Base-by-base conservation (phyloP, 257 asterid species). In the Scutellaria baicalensis region DNA sequence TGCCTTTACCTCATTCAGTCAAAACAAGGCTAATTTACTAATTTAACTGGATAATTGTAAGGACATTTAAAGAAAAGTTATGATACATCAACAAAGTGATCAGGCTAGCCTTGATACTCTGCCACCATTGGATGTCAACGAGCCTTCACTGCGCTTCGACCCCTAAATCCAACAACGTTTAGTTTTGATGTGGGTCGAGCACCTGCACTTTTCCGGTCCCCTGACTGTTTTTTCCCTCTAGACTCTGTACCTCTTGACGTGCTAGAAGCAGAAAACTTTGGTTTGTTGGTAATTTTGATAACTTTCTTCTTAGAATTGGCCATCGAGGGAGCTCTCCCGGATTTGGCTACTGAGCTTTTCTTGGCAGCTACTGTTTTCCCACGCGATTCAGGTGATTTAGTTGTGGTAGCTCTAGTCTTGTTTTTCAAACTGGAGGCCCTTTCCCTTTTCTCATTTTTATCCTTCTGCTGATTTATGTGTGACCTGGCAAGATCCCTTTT, bases 151-250 rank as follows among this genome's bases (percentile, higher is more conserved):
- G 91, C 83, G 69, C 93, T 89, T 35, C 92, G 81, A 14, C 97
- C 99, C 83, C 97, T 91, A 60, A 94, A 94, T 73, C 97, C 99
- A 52, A 89, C 97, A 27, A 94, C 99, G 63, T 79, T 81, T 73
- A 94, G 86, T 82, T 92, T 92, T 33, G 86, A 52, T 9, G 81
- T 55, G 63, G 95, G 79, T 61, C 57, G 75, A 49, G 18, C 77
- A n/a, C 65, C 63, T 42, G 74, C 72, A 10, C 78, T 69, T 47
- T 66, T 81, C 73, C 52, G 64, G 44, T 68, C 78, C 16, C 81
- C 88, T 0, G 72, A 36, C 23, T 54, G 82, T 77, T 69, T 91
- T 81, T 81, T 82, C 57, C 79, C 85, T 23, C 75, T 67, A 75
- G 74, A 56, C 2, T 76, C 6, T 13, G 23, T 17, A 16, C 79